Base-by-base conservation (phyloP, 768 basidiomycete genomes). In the Suillus lakei region DNA sequence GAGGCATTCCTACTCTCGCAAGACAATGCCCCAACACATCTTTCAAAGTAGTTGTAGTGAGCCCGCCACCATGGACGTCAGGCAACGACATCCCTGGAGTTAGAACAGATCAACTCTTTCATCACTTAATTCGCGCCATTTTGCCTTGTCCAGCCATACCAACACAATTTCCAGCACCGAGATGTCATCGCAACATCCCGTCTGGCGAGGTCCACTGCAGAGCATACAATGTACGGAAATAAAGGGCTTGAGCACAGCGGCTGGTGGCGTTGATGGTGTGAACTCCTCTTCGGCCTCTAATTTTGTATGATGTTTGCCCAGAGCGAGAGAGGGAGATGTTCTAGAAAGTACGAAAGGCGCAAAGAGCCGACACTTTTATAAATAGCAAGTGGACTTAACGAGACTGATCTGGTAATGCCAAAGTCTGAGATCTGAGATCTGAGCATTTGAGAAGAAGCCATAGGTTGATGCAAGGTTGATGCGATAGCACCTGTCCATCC, bases 201-300 rank as follows among this genome's bases (percentile, higher is more conserved):
- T 65, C 75, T 76, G 26, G 76, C 72, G 26, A 71, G 69, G 39
- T 78, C 77, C 23, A 79, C 60, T 0, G 74, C 83, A 30, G 76
- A 69, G 5, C 69, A 72, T 16, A 82, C 72, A 5, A 83, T n/a
- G 67, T 10, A 72, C 65, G 44, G 76, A 73, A 26, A 81, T 71
- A 30, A 83, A 68, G 7, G 73, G 73, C 60, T 70, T 75, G 34
- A 77, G 68, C 9, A 72, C 64, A 55, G 76, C 71, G 9, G 82
- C 70, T 56, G 84, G 69, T n/a, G 81, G 39, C 18, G 81, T 81
- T 6, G 73, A 73, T 4, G 81, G 77, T 23, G 77, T 75, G n/a
- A 83, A 70, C 2, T 56, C 58, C 7, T 54, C 70, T 50, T 77
- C 78, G 9, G 68, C 59, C 15, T 61, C 39, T 39, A 28, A 51